Percentiles rank a stretch among this genome's conserved stretches.
These are phyloP conservation scores for Ampelomyces quisqualis DNA, from an alignment of 2,329 filamentous ascomycete species.

Conservation along the genomic window DNA sequence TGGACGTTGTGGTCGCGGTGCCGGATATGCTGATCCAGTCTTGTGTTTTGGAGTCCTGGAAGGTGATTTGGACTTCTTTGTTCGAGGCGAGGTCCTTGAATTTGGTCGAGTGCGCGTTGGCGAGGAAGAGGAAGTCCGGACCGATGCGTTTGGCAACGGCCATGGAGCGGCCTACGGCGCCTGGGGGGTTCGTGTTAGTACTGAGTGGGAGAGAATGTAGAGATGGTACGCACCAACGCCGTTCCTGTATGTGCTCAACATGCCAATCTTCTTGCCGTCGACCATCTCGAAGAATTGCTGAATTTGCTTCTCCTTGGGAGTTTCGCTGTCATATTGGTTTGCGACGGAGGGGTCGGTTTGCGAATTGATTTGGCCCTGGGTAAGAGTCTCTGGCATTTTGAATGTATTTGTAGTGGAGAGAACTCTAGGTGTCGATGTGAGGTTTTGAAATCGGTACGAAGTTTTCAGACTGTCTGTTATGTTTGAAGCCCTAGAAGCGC, in stretches of 20 bases:
- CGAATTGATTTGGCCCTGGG: conserved; percentile 44
- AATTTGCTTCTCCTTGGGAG: conserved; percentile 49
- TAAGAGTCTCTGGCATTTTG: conserved; percentile 51
- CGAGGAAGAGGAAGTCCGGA: conserved; percentile 54
- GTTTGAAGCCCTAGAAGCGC: conserved; percentile 1
- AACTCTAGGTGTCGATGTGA: conserved; percentile 7
- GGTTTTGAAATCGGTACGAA: not conserved
- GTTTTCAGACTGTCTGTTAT: conserved; percentile 6
- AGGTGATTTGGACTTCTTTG: conserved; percentile 48
- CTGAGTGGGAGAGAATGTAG: not conserved
- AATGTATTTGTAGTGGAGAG: conserved; percentile 21
- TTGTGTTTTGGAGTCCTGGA: conserved; percentile 51
- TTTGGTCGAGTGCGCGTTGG: conserved; percentile 51
- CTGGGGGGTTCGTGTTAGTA: conserved; percentile 15
- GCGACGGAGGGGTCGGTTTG: conserved; percentile 50
- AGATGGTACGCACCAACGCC: conserved; percentile 38
- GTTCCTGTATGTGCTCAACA: conserved; percentile 47
- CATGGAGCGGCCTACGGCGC: conserved; percentile 52
- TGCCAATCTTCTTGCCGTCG: conserved; percentile 49
- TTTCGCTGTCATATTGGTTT: conserved; percentile 52
- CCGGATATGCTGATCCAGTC: conserved; percentile 53
- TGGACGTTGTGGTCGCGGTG: conserved; percentile 44
- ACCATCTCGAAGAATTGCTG: conserved; percentile 51
- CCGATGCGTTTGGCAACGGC: conserved; percentile 57
- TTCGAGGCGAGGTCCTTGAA: conserved; percentile 50